Percentiles rank a stretch among this genome's conserved stretches.
Evolutionary conservation across 495 filamentous ascomycete species (phyloP).

Genomic region (Podospora appendiculata): DNA sequence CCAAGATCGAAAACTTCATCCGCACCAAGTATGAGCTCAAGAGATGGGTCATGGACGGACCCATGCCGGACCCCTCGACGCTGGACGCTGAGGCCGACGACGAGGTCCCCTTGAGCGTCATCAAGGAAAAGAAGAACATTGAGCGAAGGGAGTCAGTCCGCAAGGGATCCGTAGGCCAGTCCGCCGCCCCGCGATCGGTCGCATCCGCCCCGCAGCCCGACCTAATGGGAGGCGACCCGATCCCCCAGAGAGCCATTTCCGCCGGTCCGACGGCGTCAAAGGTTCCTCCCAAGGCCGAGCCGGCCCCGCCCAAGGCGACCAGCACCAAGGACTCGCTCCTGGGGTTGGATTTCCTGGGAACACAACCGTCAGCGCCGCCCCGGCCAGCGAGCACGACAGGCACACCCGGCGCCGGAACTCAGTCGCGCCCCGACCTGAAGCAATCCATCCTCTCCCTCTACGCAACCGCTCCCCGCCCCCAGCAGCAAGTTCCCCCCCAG

Average conservation of each 20-base stretch:
- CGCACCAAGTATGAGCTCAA: constrained; percentile 97
- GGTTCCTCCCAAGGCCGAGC: constrained; percentile 56
- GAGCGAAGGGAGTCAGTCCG: constrained; percentile 40
- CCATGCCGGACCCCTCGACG: constrained; percentile 84
- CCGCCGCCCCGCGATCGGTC: constrained; percentile 17
- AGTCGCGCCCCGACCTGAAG: constrained; percentile 88
- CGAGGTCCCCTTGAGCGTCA: constrained; percentile 57
- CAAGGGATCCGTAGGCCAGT: constrained; percentile 31
- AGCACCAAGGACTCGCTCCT: constrained; percentile 77
- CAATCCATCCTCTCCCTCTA: constrained; percentile 96
- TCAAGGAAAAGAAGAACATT: constrained; percentile 50
- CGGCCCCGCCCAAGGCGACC: constrained; percentile 49
- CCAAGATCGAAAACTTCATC: constrained; percentile 99
- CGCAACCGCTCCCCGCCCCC: constrained; percentile 68
- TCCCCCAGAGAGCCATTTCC: constrained; percentile 45
- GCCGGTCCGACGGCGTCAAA: constrained; percentile 58
- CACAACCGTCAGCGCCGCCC: constrained; percentile 52
- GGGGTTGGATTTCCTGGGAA: constrained; percentile 88
- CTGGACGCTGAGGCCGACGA: constrained; percentile 78
- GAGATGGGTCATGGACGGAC: constrained; percentile 96
- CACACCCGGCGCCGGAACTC: constrained; percentile 45
- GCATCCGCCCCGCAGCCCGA: constrained; percentile 33
- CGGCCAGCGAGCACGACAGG: constrained; percentile 68
- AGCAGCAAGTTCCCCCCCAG: constrained; percentile 45
- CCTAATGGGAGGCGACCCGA: constrained; percentile 41